These are phyloP conservation scores for Achaetomium macrosporum DNA, from an alignment of 2,329 filamentous ascomycete genomes.

Conservation along the genomic window DNA sequence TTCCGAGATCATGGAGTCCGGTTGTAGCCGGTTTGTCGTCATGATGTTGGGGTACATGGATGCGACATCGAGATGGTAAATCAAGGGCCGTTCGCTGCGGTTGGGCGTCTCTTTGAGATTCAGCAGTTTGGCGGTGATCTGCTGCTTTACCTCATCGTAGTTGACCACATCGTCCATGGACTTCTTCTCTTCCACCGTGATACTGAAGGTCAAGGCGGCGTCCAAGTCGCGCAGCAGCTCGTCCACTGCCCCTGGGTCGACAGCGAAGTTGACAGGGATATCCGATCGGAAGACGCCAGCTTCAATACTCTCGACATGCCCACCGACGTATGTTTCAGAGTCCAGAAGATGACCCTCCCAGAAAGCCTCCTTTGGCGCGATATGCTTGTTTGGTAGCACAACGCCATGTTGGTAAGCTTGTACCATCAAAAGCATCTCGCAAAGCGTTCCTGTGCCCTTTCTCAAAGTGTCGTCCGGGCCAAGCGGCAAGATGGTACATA, in stretches of 20 bases:
- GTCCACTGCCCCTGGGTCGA: constrained; percentile 85
- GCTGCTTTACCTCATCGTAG: constrained; percentile 75
- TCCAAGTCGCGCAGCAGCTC: constrained; percentile 84
- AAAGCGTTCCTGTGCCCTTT: constrained; percentile 97
- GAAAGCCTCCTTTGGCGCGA: constrained; percentile 83
- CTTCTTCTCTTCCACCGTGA: constrained; percentile 78
- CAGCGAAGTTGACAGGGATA: constrained; percentile 87
- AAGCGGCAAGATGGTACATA: constrained; percentile 92
- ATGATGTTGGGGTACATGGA: constrained; percentile 99
- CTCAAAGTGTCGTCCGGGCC: constrained; percentile 87
- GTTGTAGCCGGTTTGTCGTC: constrained; percentile 96
- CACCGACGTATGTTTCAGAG: constrained; percentile 95
- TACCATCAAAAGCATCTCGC: constrained; percentile 99
- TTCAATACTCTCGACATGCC: constrained; percentile 98
- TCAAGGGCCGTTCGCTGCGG: constrained; percentile 76
- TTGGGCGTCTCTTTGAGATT: constrained; percentile 78
- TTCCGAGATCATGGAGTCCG: constrained; percentile 98
- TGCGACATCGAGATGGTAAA: constrained; percentile 97
- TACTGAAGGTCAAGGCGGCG: constrained; percentile 80
- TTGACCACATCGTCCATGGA: constrained; percentile 72
- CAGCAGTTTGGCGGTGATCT: constrained; percentile 67
- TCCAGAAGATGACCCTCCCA: constrained; percentile 96
- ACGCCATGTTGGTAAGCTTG: constrained; percentile 92
- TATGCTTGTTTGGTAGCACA: constrained; percentile 91
- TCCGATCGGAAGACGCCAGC: constrained; percentile 94